A percentile compares a stretch with the other conserved stretches of the same genome.
Evolutionary conservation across 2,329 filamentous ascomycete species (phyloP).

Genomic region (Cladorrhinum sp.): DNA sequence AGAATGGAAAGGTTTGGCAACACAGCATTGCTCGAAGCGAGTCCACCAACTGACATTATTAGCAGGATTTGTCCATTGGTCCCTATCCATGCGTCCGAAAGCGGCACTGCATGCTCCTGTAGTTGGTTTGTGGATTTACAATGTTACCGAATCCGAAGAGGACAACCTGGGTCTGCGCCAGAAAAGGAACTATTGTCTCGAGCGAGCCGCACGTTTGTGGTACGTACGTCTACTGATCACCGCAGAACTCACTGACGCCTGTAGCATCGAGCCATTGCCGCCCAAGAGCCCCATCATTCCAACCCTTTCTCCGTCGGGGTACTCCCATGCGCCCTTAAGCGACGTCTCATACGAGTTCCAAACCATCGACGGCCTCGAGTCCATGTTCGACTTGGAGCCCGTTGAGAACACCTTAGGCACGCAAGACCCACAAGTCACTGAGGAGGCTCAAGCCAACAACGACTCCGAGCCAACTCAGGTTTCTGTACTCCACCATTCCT

Average conservation of each 20-base stretch:
- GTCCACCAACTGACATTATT: neutral
- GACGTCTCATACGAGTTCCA: neutral
- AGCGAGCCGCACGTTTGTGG: conserved; percentile 13
- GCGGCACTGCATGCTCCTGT: conserved; percentile 10
- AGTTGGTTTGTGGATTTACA: conserved; percentile 19
- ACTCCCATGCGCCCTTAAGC: neutral
- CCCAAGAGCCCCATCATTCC: neutral
- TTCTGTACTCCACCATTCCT: neutral
- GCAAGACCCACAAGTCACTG: too few relatives aligned
- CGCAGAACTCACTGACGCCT: neutral
- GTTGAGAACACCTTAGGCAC: neutral
- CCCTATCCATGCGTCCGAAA: conserved; percentile 20
- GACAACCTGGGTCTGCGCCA: conserved; percentile 21
- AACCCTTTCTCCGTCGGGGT: neutral
- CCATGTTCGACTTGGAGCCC: neutral
- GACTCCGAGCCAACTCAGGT: neutral
- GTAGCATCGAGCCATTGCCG: neutral
- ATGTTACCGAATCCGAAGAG: conserved; percentile 18
- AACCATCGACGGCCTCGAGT: neutral
- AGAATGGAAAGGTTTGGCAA: conserved; percentile 10
- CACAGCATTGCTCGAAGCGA: neutral
- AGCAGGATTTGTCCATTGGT: conserved; percentile 17
- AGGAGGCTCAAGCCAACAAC: neutral
- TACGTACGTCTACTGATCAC: neutral
- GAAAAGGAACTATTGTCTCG: conserved; percentile 9